Evolutionary conservation across 371 early-diverging fungal species (phyloP), one percentile per base, ranked within the genome.

Genomic region (Circinella minor): DNA sequence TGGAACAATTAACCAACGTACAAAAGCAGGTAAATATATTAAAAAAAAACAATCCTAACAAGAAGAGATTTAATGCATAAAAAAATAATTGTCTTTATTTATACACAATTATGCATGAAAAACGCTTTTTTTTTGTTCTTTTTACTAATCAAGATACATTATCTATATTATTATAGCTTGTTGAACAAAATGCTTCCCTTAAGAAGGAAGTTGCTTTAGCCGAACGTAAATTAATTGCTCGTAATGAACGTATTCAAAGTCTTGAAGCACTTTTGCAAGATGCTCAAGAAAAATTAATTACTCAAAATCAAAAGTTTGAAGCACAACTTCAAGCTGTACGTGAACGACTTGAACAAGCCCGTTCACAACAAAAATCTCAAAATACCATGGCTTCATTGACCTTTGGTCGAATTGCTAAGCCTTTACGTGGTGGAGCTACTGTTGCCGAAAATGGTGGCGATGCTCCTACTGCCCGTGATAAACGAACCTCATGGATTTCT

Each of bases 181-280:
- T 98, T 14, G 95, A 95, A 73, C 96, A 96, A 76, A 98, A 98
- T 86, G 83, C 94, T 10, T 90, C 90, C 6, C 83, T 98, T 63
- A 98, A 98, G 88, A 97, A 96, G 86, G 94, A 96, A 77, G 87
- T 93, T 0, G 90, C 93, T 37, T 81, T 97, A 39, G 89, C 93
- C 20, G 98, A 98, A 55, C 92, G 97, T 63, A 97, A 98, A 81
- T 80, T 98, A 57, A 83, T 80, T 66, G 93, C 95, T 9, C 88
- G 98, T 46, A 95, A 95, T 74, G 98, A 98, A 79, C 93, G 98
- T 67, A 97, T 99, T 66, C 87, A 90, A 70, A 93, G 90, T 62
- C 81, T 99, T 71, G 98, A 99, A 79, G 62, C 80, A n/a, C 80
- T 95, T 37, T 76, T 98, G 68, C 91, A 94, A 75, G 95, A 96